A percentile compares a stretch with the other conserved stretches of the same genome.
phyloP scores from a whole-genome alignment of 495 filamentous ascomycete species.

The Arthonia radiata region DNA sequence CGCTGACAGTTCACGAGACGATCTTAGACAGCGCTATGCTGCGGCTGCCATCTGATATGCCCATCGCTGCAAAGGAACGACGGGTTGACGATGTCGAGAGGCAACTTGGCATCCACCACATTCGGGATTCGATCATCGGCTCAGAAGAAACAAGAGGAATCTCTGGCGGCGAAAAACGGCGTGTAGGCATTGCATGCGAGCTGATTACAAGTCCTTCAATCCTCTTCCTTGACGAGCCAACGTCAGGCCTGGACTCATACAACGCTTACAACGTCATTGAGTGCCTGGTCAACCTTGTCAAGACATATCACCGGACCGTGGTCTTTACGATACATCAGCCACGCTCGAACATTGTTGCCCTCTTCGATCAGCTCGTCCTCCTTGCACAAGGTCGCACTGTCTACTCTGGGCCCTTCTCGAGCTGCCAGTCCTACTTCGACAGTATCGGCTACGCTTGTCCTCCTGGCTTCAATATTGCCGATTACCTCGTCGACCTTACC shows the following conservation, averaged over 20 bases:
- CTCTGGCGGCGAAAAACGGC: constrained; percentile 85
- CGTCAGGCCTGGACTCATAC: constrained; percentile 81
- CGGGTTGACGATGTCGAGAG: constrained; percentile 79
- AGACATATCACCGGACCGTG: constrained; percentile 85
- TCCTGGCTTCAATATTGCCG: constrained; percentile 94
- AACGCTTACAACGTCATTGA: constrained; percentile 96
- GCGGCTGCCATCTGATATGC: constrained; percentile 78
- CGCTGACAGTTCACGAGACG: constrained; percentile 91
- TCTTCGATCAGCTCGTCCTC: constrained; percentile 83
- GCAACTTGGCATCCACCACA: constrained; percentile 78
- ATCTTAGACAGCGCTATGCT: constrained; percentile 85
- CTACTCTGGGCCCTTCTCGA: constrained; percentile 73
- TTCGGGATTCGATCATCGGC: constrained; percentile 85
- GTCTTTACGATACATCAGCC: constrained; percentile 98
- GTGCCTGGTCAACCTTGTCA: constrained; percentile 80
- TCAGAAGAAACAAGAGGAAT: constrained; percentile 95
- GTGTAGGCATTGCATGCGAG: constrained; percentile 93
- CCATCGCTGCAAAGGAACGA: constrained; percentile 57
- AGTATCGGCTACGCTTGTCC: constrained; percentile 75
- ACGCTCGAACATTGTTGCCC: constrained; percentile 97
- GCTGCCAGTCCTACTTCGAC: constrained; percentile 84
- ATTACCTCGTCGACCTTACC: constrained; percentile 88
- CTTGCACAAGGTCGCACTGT: constrained; percentile 75
- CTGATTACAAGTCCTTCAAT: constrained; percentile 94
- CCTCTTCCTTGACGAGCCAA: constrained; percentile 90